Base-by-base conservation (phyloP, 345 rosid species). In the Boechera retrofracta region DNA sequence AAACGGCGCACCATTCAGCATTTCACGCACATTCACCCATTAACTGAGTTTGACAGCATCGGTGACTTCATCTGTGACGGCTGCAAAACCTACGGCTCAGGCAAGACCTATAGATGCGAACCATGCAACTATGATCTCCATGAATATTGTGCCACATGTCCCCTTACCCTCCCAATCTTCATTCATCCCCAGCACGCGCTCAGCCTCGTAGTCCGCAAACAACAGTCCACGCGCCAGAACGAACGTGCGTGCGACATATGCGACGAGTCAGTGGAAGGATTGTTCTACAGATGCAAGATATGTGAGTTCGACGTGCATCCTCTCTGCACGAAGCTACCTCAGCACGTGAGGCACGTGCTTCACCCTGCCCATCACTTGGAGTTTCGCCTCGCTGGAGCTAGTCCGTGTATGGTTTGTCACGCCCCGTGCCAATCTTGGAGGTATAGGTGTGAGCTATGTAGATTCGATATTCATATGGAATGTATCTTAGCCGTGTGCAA, bases 271-370 rank as follows among this genome's bases (percentile, higher is more conserved):
- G 72, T 83, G 1, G 74, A 60, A 29, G 85, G 87, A 7, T 71
- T 87, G 24, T 79, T 74, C 78, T 86, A 82, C 28, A 45, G 80
- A 53, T 83, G 85, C 77, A 47, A 57, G 73, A n/a, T 52, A 6
- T 85, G 86, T 29, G 80, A 75, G 29, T 82, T 85, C 24, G 78
- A 87, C 39, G 76, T 77, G 10, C 86, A 87, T 64, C 83, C 85
- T 0, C 15, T 63, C 2, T 82, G 87, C 77, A 79, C 85, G 9
- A 62, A 80, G 57, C 41, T 82, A 38, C 83, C 87, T 10, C 69
- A 18, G 55, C 31, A 64, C 21, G 57, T 82, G 32, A 62, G 49
- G 33, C 83, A 79, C 51, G 75, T 60, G 60, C 79, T 82, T 65
- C 85, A 77, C 62, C 80, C 75, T 29, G 39, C 45, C 2, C 86